A percentile compares a stretch with the other conserved stretches of the same genome.
phyloP scores from a whole-genome alignment of 164 flowering plant species.

The Magnolia changhungtana region DNA sequence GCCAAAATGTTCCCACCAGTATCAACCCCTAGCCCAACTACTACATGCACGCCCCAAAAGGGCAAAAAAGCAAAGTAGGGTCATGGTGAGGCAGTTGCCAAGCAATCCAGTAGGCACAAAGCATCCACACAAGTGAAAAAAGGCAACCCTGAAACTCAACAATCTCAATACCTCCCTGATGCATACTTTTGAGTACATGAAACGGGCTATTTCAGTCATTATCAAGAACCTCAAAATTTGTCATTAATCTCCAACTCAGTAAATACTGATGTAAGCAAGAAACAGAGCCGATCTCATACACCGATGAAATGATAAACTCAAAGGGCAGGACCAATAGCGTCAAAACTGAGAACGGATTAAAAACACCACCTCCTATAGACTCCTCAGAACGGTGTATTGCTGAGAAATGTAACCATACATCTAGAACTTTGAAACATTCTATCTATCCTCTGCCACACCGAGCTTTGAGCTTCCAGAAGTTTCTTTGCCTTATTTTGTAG shows the following conservation, averaged over 20 bases:
- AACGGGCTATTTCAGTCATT: not conserved
- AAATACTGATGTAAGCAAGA: not conserved
- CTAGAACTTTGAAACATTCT: conserved; percentile 75
- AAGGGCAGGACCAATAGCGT: not conserved
- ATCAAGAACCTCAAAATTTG: not conserved
- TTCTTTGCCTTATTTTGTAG: conserved; percentile 67
- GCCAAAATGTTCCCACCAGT: too few species aligned
- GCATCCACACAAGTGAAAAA: too few species aligned
- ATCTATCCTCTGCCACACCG: conserved; percentile 77
- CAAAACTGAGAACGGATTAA: not conserved
- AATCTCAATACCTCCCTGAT: not conserved
- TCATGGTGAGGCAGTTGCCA: too few species aligned
- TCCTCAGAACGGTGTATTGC: conserved; percentile 64
- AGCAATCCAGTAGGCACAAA: too few species aligned
- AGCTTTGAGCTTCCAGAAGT: conserved; percentile 65
- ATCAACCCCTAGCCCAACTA: too few species aligned
- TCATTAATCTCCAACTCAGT: not conserved
- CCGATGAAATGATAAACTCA: not conserved
- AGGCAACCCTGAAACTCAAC: not conserved
- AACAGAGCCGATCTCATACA: not conserved
- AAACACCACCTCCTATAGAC: not conserved
- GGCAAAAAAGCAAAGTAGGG: too few species aligned
- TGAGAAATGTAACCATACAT: conserved; percentile 88
- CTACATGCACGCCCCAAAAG: too few species aligned
- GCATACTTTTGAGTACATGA: not conserved